Base-by-base conservation (phyloP, 192 early-diverging fungal genomes). In the Coemansia umbellata region DNA sequence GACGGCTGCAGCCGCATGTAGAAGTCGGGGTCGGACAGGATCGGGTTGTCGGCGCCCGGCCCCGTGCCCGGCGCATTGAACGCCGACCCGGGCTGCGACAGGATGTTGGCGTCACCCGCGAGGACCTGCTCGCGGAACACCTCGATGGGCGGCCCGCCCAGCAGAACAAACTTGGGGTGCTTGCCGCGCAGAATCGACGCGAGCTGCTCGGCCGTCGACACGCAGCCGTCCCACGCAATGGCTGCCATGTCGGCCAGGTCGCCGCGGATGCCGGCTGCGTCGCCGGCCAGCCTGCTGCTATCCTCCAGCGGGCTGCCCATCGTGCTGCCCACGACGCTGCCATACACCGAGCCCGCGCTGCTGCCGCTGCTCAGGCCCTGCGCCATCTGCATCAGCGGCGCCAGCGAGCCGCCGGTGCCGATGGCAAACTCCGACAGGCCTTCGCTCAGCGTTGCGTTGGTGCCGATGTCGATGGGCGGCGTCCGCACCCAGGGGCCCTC, bases 1-100 rank as follows among this genome's bases (percentile, higher is more conserved):
- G 73, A 75, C 14, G 73, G 73, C 66, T 75, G 73, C 50, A 75
- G 47, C 30, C 73, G 65, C 73, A 75, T 75, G 50, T 75, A 75
- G 37, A 75, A 69, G 27, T 75, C 73, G 1, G 73, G 73, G 23
- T 75, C 73, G 0, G 66, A 69, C 42, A 75, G 48, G 22, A 75
- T 75, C 7, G 73, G 73, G 35, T 75, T 75, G 47, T 75, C 73
- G 1, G 73, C 66, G n/a, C 73, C 73, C 3, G 73, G 73, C 0
- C 73, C 73, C 0, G 60, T 69, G 19, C 73, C 73, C 10, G 73
- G 73, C 7, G 60, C 61, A 28, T 75, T 75, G 45, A 75, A 75
- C 27, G 73, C 56, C 13, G 73, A 75, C 24, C 66, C 65, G 5
- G 73, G 65, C 28, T 59, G 55, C 22, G 73, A 75, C 24, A 75